These are phyloP conservation scores for Lentinula novae-zelandiae DNA, from an alignment of 1,284 basidiomycete genomes.

Conservation along the genomic window DNA sequence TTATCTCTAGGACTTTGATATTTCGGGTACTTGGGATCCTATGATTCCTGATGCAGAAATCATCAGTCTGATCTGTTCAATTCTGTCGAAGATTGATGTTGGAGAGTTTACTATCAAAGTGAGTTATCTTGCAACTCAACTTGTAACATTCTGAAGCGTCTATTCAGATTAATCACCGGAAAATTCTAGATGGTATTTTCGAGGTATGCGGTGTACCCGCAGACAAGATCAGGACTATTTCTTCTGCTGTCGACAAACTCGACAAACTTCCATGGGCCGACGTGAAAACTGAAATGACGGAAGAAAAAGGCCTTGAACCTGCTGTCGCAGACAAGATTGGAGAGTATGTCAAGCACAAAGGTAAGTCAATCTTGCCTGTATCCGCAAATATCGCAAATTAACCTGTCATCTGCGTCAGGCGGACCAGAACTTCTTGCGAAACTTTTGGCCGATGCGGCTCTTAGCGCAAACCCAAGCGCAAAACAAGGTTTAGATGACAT, in stretches of 20 bases:
- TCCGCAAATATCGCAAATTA: not conserved
- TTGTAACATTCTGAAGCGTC: not conserved
- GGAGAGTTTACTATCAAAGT: constrained; percentile 95
- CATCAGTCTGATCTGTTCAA: constrained; percentile 79
- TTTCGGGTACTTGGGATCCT: constrained; percentile 89
- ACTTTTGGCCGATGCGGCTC: constrained; percentile 63
- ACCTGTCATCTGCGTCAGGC: constrained; percentile 38
- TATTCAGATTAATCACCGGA: constrained; percentile 86
- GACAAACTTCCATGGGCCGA: constrained; percentile 96
- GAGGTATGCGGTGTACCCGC: constrained; percentile 92
- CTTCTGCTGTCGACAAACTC: constrained; percentile 96
- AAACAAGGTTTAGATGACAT: constrained; percentile 91
- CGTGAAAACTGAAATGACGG: constrained; percentile 95
- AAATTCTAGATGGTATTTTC: constrained; percentile 97
- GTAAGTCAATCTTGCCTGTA: constrained; percentile 36
- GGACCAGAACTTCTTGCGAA: constrained; percentile 76
- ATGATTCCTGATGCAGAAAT: constrained; percentile 98
- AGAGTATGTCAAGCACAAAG: constrained; percentile 94
- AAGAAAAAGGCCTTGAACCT: constrained; percentile 89
- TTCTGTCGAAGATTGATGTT: constrained; percentile 82
- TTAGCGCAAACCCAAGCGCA: constrained; percentile 74
- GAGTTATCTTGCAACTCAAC: constrained; percentile 13
- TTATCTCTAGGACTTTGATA: constrained; percentile 80
- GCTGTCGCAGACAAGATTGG: constrained; percentile 91
- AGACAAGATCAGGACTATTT: constrained; percentile 93